Evolutionary conservation across 73 alveolate species (phyloP), one percentile per base, ranked within the genome.

Genomic region (Paramecium sexaurelia): DNA sequence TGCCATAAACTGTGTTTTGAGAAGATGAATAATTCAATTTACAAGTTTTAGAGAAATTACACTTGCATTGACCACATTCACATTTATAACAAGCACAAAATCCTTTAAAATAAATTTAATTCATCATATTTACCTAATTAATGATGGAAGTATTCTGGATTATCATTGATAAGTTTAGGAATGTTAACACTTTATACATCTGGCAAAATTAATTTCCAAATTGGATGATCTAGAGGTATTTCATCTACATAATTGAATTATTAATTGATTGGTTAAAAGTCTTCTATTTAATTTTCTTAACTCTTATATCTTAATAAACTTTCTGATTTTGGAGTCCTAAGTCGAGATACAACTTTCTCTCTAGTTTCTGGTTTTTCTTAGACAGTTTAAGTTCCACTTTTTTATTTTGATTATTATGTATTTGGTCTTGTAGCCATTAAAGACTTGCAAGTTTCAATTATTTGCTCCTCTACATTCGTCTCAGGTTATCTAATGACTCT

Each of bases 11-110:
- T 20, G 90, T 41, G 22, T 32, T 45, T 39, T 41, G 41, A 41
- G 90, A 24, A 24, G 68, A 78, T 78, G 39, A 7, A 78, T 78
- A 41, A 45, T 78, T 78, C 27, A 78, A 24, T 78, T 78, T 78
- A 78, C 43, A 22, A 43, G 22, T 41, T 43, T 78, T 78, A 19
- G 90, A 56, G 55, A 78, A 78, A 78, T 78, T 78, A 17, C 90
- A 78, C 41, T 43, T 78, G 7, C 90, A 78, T 19, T 78, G 10
- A 1, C 90, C 90, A 78, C 90, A 78, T 78, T 78, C 68, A 8
- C 90, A 78, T 78, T 78, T 78, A 43, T 78, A 78, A 22, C 90
- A 78, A 43, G 90, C 68, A 43, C 90, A 78, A 43, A 78, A 78
- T 4, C 90, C 90, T 73, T n/a, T 5, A 17, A 66, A 51, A 4